phyloP scores from a whole-genome alignment of 345 rosid species.

The Carallia brachiata region DNA sequence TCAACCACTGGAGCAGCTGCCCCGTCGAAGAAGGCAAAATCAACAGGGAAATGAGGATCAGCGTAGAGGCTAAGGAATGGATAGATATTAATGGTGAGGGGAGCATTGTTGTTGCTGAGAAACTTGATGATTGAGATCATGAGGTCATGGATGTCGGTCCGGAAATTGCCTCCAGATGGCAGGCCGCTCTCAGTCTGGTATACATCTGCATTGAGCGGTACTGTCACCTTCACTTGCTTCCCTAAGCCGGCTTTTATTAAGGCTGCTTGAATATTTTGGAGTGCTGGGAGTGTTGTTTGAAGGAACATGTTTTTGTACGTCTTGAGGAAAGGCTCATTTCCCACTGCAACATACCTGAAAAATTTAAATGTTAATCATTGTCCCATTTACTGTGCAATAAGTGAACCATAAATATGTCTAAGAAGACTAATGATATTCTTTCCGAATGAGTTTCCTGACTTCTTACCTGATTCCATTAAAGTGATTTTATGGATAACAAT shows the following conservation, averaged over 20 bases:
- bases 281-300: slow-evolving; percentile 69
- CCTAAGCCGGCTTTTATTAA: slow-evolving; percentile 70
- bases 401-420: background rate
- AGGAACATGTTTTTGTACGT: slow-evolving; percentile 77
- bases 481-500: no score
- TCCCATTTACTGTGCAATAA: no score
- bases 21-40: slow-evolving; percentile 88
- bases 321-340: slow-evolving; percentile 84
- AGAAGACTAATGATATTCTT: background rate
- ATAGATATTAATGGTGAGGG: slow-evolving; percentile 87
- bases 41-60: slow-evolving; percentile 74
- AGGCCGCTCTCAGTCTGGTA: slow-evolving; percentile 38
- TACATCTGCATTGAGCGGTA: slow-evolving; percentile 86
- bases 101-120: slow-evolving; percentile 56
- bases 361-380: background rate
- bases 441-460: no score
- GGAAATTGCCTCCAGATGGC: slow-evolving; percentile 91
- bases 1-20: slow-evolving; percentile 58
- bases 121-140: slow-evolving; percentile 80
- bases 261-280: slow-evolving; percentile 72
- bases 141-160: slow-evolving; percentile 65
- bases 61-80: slow-evolving; percentile 88
- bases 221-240: slow-evolving; percentile 74
- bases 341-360: slow-evolving; percentile 89
- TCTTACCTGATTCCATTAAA: no score